phyloP scores from a whole-genome alignment of 2,329 filamentous ascomycete species.

The Sclerotinia minor region DNA sequence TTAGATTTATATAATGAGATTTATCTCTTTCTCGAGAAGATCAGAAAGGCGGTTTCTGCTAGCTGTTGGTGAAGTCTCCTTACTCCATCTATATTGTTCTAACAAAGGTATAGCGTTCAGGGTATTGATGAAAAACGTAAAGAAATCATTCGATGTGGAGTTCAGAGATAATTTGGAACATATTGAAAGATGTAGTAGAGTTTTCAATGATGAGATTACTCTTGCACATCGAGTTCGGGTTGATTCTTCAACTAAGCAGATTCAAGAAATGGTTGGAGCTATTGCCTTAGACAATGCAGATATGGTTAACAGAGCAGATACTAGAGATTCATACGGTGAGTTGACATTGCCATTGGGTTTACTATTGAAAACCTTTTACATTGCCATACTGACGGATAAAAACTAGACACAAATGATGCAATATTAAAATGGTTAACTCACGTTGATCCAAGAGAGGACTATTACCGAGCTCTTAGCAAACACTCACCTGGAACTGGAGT shows the following conservation, averaged over 20 bases:
- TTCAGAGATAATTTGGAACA: constrained; percentile 21
- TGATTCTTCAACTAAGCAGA: constrained; percentile 12
- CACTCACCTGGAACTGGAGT: constrained; percentile 8
- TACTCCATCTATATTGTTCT: no score
- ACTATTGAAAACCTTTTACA: no score
- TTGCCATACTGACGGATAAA: background rate
- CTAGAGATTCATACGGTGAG: background rate
- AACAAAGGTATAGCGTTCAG: constrained; percentile 6
- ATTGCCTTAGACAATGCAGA: constrained; percentile 14
- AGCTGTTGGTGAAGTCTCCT: background rate
- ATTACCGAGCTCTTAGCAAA: constrained; percentile 12
- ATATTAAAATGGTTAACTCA: constrained; percentile 21
- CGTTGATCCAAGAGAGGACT: constrained; percentile 18
- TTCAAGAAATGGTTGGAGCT: constrained; percentile 10
- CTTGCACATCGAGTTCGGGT: constrained; percentile 19
- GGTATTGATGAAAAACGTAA: constrained; percentile 17
- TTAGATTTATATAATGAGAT: constrained; percentile 19
- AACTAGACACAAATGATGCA: constrained; percentile 6
- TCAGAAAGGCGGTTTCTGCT: constrained; percentile 11
- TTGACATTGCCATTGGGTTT: no score
- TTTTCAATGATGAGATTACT: constrained; percentile 24
- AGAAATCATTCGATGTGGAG: constrained; percentile 18
- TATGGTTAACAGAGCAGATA: background rate
- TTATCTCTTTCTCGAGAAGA: constrained; percentile 22
- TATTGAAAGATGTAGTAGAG: constrained; percentile 21